Conservation (phyloP, 2,329 filamentous ascomycete genomes). For the Dothideomycetes sp. region DNA sequence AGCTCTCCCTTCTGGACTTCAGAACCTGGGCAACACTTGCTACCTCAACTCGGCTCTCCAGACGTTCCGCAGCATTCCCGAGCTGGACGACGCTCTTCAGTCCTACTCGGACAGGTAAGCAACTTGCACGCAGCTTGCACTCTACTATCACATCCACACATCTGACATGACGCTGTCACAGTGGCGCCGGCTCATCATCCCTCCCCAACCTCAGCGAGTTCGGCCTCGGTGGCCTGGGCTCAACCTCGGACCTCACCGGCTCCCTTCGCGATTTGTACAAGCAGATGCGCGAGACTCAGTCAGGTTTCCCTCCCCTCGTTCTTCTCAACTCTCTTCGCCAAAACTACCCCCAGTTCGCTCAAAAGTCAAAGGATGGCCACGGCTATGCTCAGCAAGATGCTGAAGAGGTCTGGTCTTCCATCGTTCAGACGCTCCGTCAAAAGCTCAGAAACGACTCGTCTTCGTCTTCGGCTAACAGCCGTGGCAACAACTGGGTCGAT, state of each 20-base stretch:
- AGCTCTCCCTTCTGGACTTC: constrained; percentile 76
- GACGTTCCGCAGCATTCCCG: constrained; percentile 76
- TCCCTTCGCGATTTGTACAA: constrained; percentile 77
- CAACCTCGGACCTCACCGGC: constrained; percentile 61
- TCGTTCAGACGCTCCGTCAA: constrained; percentile 71
- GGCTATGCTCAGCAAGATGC: constrained; percentile 97
- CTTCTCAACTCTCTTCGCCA: constrained; percentile 74
- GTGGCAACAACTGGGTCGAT: constrained; percentile 49
- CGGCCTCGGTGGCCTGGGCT: constrained; percentile 49
- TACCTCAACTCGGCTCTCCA: constrained; percentile 98
- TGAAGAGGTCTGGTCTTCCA: constrained; percentile 96
- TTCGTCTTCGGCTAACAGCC: constrained; percentile 39
- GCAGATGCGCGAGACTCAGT: constrained; percentile 80
- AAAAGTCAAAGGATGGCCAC: constrained; percentile 70
- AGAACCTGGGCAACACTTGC: constrained; percentile 95
- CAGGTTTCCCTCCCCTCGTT: constrained; percentile 71
- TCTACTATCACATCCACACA: constrained; percentile 7
- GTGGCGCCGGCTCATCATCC: constrained; percentile 23
- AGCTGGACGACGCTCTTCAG: constrained; percentile 70
- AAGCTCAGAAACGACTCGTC: constrained; percentile 62
- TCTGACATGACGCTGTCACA: neutral
- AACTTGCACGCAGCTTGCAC: constrained; percentile 25
- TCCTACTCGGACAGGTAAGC: constrained; percentile 43
- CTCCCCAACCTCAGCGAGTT: constrained; percentile 39
- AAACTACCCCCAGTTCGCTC: constrained; percentile 85